A percentile compares a stretch with the other conserved stretches of the same genome.
phyloP scores from a whole-genome alignment of 2,329 filamentous ascomycete genomes.

The Aspergillus quadricinctus region DNA sequence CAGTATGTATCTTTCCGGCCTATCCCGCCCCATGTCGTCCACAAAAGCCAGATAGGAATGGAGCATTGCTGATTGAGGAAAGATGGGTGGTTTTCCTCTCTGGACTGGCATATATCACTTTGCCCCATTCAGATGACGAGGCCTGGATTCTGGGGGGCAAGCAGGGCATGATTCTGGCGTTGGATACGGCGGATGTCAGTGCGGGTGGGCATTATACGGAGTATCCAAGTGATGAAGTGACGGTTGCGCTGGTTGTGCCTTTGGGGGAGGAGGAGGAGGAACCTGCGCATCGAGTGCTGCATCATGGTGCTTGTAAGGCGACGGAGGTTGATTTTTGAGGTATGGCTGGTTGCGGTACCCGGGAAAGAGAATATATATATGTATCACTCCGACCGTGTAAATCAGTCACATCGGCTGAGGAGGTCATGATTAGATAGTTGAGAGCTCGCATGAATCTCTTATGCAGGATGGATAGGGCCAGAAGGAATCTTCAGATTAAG shows the following conservation, averaged over 20 bases:
- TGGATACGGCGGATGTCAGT: slow-evolving; percentile 42
- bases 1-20: slow-evolving; percentile 32
- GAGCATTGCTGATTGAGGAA: neutral
- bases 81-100: slow-evolving; percentile 38
- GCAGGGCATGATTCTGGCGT: slow-evolving; percentile 40
- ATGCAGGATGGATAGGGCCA: neutral
- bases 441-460: neutral
- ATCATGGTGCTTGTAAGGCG: slow-evolving; percentile 36
- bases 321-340: slow-evolving; percentile 10
- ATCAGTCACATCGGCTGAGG: neutral
- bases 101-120: slow-evolving; percentile 40
- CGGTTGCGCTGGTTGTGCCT: slow-evolving; percentile 37
- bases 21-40: neutral
- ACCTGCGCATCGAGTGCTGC: slow-evolving; percentile 39
- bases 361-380: neutral
- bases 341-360: neutral
- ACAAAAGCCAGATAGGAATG: neutral
- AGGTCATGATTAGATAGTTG: neutral
- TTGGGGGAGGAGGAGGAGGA: slow-evolving; percentile 24
- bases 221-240: slow-evolving; percentile 39
- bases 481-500: neutral
- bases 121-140: slow-evolving; percentile 37
- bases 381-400: neutral
- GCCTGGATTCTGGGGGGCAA: slow-evolving; percentile 39
- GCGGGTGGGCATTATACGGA: slow-evolving; percentile 38